These are phyloP conservation scores for Tetracladium maxilliforme DNA, from an alignment of 2,329 filamentous ascomycete species.

Conservation along the genomic window DNA sequence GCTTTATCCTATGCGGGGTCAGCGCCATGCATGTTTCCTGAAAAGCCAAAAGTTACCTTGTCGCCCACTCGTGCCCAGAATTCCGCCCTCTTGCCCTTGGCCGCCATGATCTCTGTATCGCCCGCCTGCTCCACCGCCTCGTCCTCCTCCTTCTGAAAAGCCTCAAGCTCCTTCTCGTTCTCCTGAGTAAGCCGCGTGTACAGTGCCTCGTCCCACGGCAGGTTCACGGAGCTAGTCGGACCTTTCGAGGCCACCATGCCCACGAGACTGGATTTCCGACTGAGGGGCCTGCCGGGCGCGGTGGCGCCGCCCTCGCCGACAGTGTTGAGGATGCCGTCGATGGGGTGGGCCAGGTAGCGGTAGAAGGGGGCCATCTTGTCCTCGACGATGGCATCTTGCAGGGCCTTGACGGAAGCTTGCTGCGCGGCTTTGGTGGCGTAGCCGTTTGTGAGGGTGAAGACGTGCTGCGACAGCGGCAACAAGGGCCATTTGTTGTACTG, in stretches of 20 bases:
- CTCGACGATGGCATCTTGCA: conserved; percentile 71
- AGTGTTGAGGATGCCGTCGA: conserved; percentile 43
- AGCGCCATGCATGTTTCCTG: conserved; percentile 7
- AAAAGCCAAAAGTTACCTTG: conserved; percentile 49
- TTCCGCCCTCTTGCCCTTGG: conserved; percentile 86
- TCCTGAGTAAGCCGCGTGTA: conserved; percentile 66
- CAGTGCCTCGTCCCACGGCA: conserved; percentile 83
- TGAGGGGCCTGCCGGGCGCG: conserved; percentile 35
- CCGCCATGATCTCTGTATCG: conserved; percentile 87
- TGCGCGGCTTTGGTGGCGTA: conserved; percentile 52
- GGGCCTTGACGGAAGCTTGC: conserved; percentile 54
- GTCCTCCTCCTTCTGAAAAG: conserved; percentile 73
- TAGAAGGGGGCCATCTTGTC: conserved; percentile 84
- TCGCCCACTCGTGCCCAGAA: conserved; percentile 93
- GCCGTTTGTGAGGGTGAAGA: conserved; percentile 76
- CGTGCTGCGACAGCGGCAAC: conserved; percentile 68
- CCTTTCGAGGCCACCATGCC: conserved; percentile 65
- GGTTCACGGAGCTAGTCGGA: conserved; percentile 45
- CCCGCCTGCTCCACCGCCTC: conserved; percentile 93
- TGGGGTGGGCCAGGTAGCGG: conserved; percentile 68
- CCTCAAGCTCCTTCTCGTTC: conserved; percentile 65
- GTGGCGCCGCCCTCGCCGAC: conserved; percentile 29
- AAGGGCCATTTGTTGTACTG: conserved; percentile 78
- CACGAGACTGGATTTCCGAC: conserved; percentile 54
- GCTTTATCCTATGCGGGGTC: conserved; percentile 83